These are phyloP conservation scores for Gossypium trilobum DNA, from an alignment of 441 rosid species.

Conservation along the genomic window DNA sequence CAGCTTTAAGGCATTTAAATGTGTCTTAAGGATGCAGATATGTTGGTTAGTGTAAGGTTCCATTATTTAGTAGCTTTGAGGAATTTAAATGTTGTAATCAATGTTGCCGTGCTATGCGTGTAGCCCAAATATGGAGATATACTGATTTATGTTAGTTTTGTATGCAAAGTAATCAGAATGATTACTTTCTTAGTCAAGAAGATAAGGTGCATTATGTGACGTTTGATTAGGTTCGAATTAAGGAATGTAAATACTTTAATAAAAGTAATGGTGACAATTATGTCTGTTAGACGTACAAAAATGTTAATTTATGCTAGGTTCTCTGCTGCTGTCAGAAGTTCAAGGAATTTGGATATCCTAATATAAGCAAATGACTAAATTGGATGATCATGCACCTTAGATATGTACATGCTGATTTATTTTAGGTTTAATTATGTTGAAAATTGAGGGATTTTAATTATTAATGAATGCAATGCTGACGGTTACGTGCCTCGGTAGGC, in stretches of 20 bases:
- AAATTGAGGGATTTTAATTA: neutral
- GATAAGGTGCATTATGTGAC: neutral
- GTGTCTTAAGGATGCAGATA: neutral
- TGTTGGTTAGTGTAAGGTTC: neutral
- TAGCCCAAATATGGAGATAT: neutral
- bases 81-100: neutral
- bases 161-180: neutral
- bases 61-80: neutral
- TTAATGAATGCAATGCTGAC: neutral
- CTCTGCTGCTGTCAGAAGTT: neutral
- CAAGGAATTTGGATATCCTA: neutral
- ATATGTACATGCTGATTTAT: neutral
- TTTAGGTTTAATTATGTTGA: neutral
- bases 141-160: neutral
- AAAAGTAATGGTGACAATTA: neutral
- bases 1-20: slow-evolving; percentile 1
- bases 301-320: neutral
- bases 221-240: neutral
- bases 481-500: neutral
- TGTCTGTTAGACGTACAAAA: neutral
- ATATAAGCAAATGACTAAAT: neutral
- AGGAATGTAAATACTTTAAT: neutral
- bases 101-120: neutral
- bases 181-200: neutral
- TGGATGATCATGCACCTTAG: neutral